Conservation (phyloP, 1,284 basidiomycete genomes). For the Naganishia sp. region DNA sequence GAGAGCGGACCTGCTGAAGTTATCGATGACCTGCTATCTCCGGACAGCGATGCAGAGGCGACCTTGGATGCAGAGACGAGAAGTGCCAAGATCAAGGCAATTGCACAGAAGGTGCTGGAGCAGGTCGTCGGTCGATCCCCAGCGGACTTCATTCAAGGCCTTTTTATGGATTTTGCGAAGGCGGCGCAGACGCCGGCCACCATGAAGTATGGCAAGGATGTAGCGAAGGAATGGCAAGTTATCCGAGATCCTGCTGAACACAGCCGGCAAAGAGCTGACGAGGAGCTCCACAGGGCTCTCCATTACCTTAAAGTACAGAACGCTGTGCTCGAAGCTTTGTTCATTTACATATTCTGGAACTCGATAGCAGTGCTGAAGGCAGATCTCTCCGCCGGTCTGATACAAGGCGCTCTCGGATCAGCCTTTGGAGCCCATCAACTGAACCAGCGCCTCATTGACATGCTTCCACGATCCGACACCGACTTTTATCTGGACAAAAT, state of each 20-base stretch:
- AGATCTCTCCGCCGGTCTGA: slow-evolving; percentile 31
- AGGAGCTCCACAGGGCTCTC: background rate
- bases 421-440: slow-evolving; percentile 32
- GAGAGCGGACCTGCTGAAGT: background rate
- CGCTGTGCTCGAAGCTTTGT: slow-evolving; percentile 33
- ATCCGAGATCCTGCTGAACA: too few species aligned
- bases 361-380: slow-evolving; percentile 24
- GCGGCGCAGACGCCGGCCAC: slow-evolving; percentile 21
- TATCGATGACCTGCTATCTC: slow-evolving; percentile 4
- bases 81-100: slow-evolving; percentile 11
- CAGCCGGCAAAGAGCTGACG: too few species aligned
- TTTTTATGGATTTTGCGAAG: slow-evolving; percentile 29
- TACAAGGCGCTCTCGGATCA: slow-evolving; percentile 33
- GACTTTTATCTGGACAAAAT: slow-evolving; percentile 31
- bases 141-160: slow-evolving; percentile 17
- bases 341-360: slow-evolving; percentile 32
- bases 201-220: slow-evolving; percentile 17
- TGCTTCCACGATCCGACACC: slow-evolving; percentile 16
- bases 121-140: slow-evolving; percentile 13
- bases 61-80: slow-evolving; percentile 18
- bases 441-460: slow-evolving; percentile 31
- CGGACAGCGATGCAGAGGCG: slow-evolving; percentile 1
- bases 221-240: slow-evolving; percentile 21
- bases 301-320: slow-evolving; percentile 31
- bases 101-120: slow-evolving; percentile 15